Base-by-base conservation (phyloP, 495 filamentous ascomycete species). In the Neurospora intermedia region DNA sequence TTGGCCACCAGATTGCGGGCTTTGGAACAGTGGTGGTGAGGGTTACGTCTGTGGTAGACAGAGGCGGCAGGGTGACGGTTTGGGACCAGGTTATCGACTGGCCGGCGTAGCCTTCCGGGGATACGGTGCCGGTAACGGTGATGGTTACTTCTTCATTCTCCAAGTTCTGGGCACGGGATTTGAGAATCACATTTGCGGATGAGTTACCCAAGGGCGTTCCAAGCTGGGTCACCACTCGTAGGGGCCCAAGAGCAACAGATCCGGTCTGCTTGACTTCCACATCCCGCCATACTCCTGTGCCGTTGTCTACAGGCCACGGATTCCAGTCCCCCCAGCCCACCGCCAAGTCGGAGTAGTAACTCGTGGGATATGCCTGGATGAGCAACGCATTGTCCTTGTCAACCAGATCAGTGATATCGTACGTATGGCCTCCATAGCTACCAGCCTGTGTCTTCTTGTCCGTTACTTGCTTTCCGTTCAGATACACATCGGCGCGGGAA, bases 291-390 rank as follows among this genome's bases (percentile, higher is more conserved):
- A 91, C 83, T 0, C 90, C 89, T 0, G 86, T 89, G 31, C 81
- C 81, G 70, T 86, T 89, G 75, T 89, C 87, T 0, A 83, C 80
- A 0, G 90, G 89, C 71, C 86, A 88, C 0, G 89, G 89, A 59
- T 91, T 91, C 90, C 90, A 91, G 72, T 91, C 89, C 2, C 88
- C 86, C 71, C 88, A 91, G 0, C 89, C 88, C 23, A 88, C 75
- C 0, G 85, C 88, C 69, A 91, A 83, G 72, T 91, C 88, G 38
- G 84, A 81, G 39, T 86, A 81, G 75, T 89, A 90, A 73, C 88
- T 81, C 0, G 89, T 90, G 1, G 89, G 89, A 71, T 90, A 81
- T 0, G 84, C 87, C 35, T 83, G 78, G 16, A 90, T 83, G 6
- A 86, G 80, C 16, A 91, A 59, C 0, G 84, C 86, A 75, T 91